A percentile compares a stretch with the other conserved stretches of the same genome.
Evolutionary conservation across 208 protist genomes (phyloP).

Genomic region (Acanthamoeba culbertsoni): DNA sequence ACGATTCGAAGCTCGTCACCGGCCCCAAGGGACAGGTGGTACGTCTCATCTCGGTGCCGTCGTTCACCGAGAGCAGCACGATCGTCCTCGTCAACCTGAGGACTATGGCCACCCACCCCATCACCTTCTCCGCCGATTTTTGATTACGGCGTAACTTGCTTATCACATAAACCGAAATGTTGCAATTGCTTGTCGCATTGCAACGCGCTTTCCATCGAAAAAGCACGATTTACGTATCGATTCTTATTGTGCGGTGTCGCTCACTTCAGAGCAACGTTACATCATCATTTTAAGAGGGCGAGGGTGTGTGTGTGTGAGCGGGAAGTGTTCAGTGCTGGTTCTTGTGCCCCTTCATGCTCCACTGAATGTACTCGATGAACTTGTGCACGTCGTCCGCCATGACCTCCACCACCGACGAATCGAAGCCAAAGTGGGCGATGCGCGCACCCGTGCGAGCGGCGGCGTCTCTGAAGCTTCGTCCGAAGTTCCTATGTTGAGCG

Average conservation of each 20-base stretch:
- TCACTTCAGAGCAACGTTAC: neutral
- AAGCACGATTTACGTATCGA: too few relatives aligned
- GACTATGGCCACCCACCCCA: slow-evolving; percentile 21
- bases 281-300: too few relatives aligned
- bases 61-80: slow-evolving; percentile 59
- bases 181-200: neutral
- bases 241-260: too few relatives aligned
- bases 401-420: slow-evolving; percentile 58
- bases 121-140: slow-evolving; percentile 33
- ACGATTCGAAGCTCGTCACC: slow-evolving; percentile 59
- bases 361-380: slow-evolving; percentile 53
- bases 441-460: slow-evolving; percentile 15
- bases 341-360: neutral
- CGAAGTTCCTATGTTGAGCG: slow-evolving; percentile 8
- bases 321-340: neutral
- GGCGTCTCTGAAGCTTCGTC: slow-evolving; percentile 49
- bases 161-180: neutral
- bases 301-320: too few relatives aligned
- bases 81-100: slow-evolving; percentile 70
- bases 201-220: neutral
- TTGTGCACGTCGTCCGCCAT: slow-evolving; percentile 31
- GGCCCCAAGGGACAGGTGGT: slow-evolving; percentile 64
- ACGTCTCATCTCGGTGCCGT: slow-evolving; percentile 62
- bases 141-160: neutral
- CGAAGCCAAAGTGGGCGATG: slow-evolving; percentile 4